Conservation (phyloP, 257 asterid species). For the Jacaranda copaia region DNA sequence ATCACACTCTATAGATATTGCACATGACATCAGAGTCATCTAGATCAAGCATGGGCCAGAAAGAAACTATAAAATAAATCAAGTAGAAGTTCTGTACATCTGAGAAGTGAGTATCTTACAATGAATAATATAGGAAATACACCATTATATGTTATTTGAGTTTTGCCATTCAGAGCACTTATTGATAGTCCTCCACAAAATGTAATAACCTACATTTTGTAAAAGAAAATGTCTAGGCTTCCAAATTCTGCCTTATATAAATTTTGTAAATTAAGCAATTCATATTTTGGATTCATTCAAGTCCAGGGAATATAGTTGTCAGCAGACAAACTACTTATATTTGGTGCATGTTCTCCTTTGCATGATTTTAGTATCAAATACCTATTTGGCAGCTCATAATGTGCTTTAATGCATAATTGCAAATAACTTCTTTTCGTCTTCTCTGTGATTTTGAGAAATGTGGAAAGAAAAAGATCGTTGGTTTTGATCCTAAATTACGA, state of each 20-base stretch:
- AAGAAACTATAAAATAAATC: background rate
- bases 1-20: background rate
- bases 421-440: background rate
- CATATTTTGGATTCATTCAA: conserved; percentile 11
- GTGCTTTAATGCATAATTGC: background rate
- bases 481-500: too few species aligned
- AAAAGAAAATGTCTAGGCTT: too few species aligned
- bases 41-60: background rate
- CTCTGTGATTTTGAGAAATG: background rate
- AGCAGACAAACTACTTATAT: background rate
- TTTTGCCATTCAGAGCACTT: conserved; percentile 13
- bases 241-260: background rate
- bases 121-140: background rate
- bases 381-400: background rate
- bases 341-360: conserved; percentile 11
- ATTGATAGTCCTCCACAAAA: conserved; percentile 1
- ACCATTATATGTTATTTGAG: conserved; percentile 6
- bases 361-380: background rate
- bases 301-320: background rate
- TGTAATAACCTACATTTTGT: too few species aligned
- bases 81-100: background rate
- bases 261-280: background rate
- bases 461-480: too few species aligned
- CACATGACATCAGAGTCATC: conserved; percentile 3
- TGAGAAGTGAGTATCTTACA: background rate